Evolutionary conservation across 192 early-diverging fungal genomes (phyloP).

Genomic region (Helicostylum pulchrum): DNA sequence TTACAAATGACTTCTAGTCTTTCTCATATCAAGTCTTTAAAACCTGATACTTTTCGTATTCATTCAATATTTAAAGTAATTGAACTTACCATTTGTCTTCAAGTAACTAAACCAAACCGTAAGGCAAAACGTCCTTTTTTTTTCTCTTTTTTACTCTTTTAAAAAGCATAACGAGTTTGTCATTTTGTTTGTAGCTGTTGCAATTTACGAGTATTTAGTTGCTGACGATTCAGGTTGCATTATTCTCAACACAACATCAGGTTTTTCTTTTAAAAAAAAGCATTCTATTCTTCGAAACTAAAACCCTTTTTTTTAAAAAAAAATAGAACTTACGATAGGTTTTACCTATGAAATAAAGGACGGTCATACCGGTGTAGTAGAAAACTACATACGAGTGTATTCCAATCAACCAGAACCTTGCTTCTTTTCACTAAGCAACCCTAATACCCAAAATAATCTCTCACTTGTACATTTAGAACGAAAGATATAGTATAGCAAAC

Average conservation of each 20-base stretch:
- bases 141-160: background rate
- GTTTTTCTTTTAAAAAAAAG: background rate
- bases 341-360: conserved; percentile 2
- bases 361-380: conserved; percentile 16
- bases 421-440: too few species aligned
- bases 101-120: background rate
- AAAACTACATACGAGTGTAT: conserved; percentile 13
- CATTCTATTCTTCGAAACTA: background rate
- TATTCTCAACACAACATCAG: conserved; percentile 16
- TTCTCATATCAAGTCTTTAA: background rate
- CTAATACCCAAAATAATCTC: conserved; percentile 5
- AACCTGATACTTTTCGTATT: conserved; percentile 15
- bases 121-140: background rate
- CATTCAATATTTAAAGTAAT: conserved; percentile 12
- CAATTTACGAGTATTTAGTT: conserved; percentile 23
- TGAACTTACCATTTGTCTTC: background rate
- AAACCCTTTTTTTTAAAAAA: too few species aligned
- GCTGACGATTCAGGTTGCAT: conserved; percentile 24
- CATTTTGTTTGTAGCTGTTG: background rate
- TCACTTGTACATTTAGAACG: conserved; percentile 10
- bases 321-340: conserved; percentile 11
- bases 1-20: background rate
- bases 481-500: conserved; percentile 7
- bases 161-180: background rate
- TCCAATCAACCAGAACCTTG: background rate